Base-by-base conservation (phyloP, 768 basidiomycete species). In the Tylopilus cervinicoccineus region DNA sequence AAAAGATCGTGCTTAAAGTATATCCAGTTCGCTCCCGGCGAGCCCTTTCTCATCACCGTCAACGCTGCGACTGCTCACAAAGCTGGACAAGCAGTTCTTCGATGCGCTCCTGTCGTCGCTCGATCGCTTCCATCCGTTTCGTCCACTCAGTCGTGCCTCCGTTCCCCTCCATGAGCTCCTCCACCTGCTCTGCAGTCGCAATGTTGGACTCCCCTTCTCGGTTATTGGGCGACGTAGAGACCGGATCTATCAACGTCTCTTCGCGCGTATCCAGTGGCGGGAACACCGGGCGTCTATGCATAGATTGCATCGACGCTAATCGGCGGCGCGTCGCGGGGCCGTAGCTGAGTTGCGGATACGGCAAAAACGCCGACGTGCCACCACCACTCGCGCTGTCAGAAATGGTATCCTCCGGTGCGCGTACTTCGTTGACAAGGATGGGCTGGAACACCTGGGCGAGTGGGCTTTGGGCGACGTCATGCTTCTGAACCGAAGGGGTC, bases 381-480 rank as follows among this genome's bases (percentile, higher is more conserved):
- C 33, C 50, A 4, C 45, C 52, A 22, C 56, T 51, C 6, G 55
- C 46, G 1, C 22, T 42, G 27, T 60, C 57, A 13, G 50, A 51
- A 9, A 43, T 48, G 13, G 71, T 67, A 47, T 72, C 70, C 37
- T 67, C 61, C 2, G 60, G 58, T 8, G 69, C 66, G 17, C 72
- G 38, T 11, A 17, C 66, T 2, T 79, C 77, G 43, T 82, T 79
- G 14, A 86, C 68, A 6, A 81, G 45, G 17, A 89, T 53, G 12
- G 87, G 85, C 47, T 84, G 84, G 61, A 79, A 91, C 13, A 88
- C 71, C 60, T 88, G 86, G 2, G 86, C 86, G 4, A 91, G 73
- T 14, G 89, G 88, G 41, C 66, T 72, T 16, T 75, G 74, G 2
- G 65, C 55, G 10, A 59, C 41, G 23, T 67, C 67, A 6, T 41